phyloP scores from a whole-genome alignment of 108 stramenopile genomes.

The Pseudonitzschia multiseries region DNA sequence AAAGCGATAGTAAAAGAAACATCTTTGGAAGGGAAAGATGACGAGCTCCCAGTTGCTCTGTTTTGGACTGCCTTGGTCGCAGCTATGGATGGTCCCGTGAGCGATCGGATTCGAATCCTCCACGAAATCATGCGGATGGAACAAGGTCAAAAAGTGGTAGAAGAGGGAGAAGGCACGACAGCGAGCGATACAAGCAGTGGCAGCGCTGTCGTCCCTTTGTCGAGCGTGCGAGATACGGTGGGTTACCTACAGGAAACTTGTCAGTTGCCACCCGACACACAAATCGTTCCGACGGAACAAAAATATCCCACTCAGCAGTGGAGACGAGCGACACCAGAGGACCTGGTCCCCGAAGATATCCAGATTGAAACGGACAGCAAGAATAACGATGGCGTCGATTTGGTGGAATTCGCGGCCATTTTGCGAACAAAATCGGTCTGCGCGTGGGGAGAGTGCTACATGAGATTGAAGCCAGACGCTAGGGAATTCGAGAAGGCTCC shows the following conservation, averaged over 20 bases:
- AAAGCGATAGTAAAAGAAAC: background rate
- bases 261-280: slow-evolving; percentile 76
- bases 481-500: background rate
- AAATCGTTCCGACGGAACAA: slow-evolving; percentile 60
- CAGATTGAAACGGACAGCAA: slow-evolving; percentile 18
- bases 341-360: slow-evolving; percentile 44
- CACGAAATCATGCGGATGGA: slow-evolving; percentile 42
- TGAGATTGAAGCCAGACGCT: slow-evolving; percentile 38
- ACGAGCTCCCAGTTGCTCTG: slow-evolving; percentile 36
- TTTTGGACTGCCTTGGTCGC: slow-evolving; percentile 65
- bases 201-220: slow-evolving; percentile 30
- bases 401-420: slow-evolving; percentile 52
- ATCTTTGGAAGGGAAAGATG: background rate
- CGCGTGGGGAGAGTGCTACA: slow-evolving; percentile 88
- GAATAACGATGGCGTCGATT: slow-evolving; percentile 37
- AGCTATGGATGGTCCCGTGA: slow-evolving; percentile 54
- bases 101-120: slow-evolving; percentile 65
- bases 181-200: background rate
- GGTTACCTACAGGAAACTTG: slow-evolving; percentile 75
- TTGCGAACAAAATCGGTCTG: slow-evolving; percentile 73
- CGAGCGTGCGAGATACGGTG: slow-evolving; percentile 54
- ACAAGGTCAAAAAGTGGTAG: slow-evolving; percentile 1
- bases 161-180: background rate
- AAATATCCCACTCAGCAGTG: slow-evolving; percentile 74
- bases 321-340: slow-evolving; percentile 54